These are phyloP conservation scores for Luffa aegyptiaca DNA, from an alignment of 306 rosid species.

Conservation along the genomic window DNA sequence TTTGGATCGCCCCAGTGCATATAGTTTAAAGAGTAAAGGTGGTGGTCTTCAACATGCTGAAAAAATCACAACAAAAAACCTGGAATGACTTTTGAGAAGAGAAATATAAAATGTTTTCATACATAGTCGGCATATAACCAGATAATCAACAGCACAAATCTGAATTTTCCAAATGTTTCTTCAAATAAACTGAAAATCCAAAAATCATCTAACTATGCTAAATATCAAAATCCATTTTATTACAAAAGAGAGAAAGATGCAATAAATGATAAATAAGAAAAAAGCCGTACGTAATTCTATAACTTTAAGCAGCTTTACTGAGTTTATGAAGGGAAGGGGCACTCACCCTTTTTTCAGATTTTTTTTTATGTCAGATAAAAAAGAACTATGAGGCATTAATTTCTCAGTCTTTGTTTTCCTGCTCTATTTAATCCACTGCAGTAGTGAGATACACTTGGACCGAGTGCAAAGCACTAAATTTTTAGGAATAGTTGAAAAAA, in stretches of 20 bases:
- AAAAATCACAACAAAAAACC: conserved; percentile 21
- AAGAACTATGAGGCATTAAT: not conserved
- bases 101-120: not conserved
- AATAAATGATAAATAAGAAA: not conserved
- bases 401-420: not conserved
- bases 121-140: not conserved
- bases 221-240: not conserved
- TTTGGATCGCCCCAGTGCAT: conserved; percentile 91
- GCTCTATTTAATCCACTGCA: not conserved
- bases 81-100: conserved; percentile 15
- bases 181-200: not conserved
- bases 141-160: not conserved
- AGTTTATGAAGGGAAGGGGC: too few species aligned
- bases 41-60: conserved; percentile 99
- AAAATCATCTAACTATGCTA: not conserved
- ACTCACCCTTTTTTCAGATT: not conserved
- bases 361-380: not conserved
- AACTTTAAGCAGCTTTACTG: too few species aligned
- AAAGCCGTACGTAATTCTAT: not conserved
- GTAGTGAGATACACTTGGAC: not conserved
- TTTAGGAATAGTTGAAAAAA: not conserved
- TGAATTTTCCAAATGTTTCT: not conserved
- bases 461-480: not conserved
- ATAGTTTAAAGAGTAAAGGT: conserved; percentile 86
- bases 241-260: not conserved